Percentiles rank a stretch among this genome's conserved stretches.
phyloP scores from a whole-genome alignment of 1,139 yeast species.

The Candida tetrigidarum region DNA sequence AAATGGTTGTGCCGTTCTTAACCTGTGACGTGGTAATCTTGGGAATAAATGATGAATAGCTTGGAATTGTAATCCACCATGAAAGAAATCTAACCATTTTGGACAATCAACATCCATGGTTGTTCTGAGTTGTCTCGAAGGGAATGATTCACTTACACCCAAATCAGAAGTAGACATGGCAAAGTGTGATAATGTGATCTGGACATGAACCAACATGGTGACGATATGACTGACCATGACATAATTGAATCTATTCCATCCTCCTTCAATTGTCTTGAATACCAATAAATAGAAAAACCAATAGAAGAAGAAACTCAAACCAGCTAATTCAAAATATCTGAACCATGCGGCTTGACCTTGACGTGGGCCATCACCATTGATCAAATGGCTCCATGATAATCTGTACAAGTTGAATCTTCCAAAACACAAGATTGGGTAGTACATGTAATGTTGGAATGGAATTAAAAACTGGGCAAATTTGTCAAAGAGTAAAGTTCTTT shows the following conservation, averaged over 20 bases:
- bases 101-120: constrained; percentile 98
- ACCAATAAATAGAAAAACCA: constrained; percentile 80
- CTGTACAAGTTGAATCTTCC: constrained; percentile 88
- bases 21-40: constrained; percentile 84
- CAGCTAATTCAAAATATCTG: constrained; percentile 74
- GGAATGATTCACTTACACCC: constrained; percentile 82
- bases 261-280: constrained; percentile 52
- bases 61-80: constrained; percentile 93
- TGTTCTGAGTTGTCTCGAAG: constrained; percentile 81
- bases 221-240: constrained; percentile 76
- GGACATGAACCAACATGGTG: constrained; percentile 92
- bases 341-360: constrained; percentile 87
- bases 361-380: constrained; percentile 77
- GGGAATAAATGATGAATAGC: constrained; percentile 92
- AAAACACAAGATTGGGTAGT: constrained; percentile 79
- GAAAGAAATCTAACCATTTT: constrained; percentile 86
- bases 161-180: constrained; percentile 92
- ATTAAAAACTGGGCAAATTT: constrained; percentile 59
- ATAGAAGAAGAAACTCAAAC: constrained; percentile 67
- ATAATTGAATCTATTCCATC: constrained; percentile 56
- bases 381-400: constrained; percentile 75
- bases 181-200: constrained; percentile 86
- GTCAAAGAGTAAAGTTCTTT: constrained; percentile 68
- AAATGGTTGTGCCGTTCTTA: constrained; percentile 71
- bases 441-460: constrained; percentile 68